Base-by-base conservation (phyloP, 1,139 yeast species). In the Pichia sp. region DNA sequence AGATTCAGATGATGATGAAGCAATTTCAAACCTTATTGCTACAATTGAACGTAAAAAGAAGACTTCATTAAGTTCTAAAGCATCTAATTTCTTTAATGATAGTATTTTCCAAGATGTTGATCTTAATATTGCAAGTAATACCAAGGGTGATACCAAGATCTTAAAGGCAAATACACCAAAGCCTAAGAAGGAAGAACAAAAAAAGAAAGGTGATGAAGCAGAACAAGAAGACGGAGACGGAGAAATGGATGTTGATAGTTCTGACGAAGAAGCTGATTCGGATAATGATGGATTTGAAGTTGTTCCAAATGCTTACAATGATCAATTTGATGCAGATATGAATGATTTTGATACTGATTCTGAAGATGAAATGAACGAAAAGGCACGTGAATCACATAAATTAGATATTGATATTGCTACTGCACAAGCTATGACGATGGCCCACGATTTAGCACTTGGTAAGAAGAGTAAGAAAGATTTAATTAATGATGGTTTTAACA, bases 381-480 rank as follows among this genome's bases (percentile, higher is more conserved):
- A 72, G 48, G 67, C 67, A 37, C 70, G 70, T 20, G 72, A 69
- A 53, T 66, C 70, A 18, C 85, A 82, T 58, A 71, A 77, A 53
- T 74, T 77, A 53, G 83, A 78, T 53, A 79, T 88, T 41, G 96
- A 88, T 54, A 72, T 90, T 54, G 95, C 94, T 24, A 89, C 97
- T 2, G 95, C 86, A 1, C 95, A 89, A 66, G 97, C 97, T 7
- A 94, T 94, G 98, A 92, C 98, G 0, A 72, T 92, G 60, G 98
- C 98, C 0, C 99, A 94, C 64, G 90, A 92, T 67, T 75, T 94
- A 43, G 98, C 98, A 0, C 68, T 88, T 32, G 96, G 97, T 3
- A 89, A 86, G 60, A 85, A 75, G 70, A 79, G 82, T 46, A 89
- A 84, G 65, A 82, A 86, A 59, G 95, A 90, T 59, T 72, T 92